A percentile compares a stretch with the other conserved stretches of the same genome.
phyloP scores from a whole-genome alignment of 176 grass and related monocot genomes.

The Cocos nucifera region DNA sequence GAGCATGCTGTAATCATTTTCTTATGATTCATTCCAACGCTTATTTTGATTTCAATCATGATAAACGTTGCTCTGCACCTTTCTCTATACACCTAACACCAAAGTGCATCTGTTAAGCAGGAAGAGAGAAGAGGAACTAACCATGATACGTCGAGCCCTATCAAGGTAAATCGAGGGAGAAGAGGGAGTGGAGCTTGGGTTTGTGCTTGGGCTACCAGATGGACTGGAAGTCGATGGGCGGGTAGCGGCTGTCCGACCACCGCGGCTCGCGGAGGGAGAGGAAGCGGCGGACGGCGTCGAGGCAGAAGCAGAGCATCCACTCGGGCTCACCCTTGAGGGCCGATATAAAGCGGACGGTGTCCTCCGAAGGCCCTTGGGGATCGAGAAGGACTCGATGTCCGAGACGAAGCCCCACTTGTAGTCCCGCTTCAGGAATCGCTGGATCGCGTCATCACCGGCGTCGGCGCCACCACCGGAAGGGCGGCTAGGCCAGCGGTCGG shows the following conservation, averaged over 20 bases:
- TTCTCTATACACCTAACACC: too few relatives aligned
- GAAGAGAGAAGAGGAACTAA: too few relatives aligned
- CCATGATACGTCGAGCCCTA: too few relatives aligned
- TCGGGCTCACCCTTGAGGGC: constrained; percentile 67
- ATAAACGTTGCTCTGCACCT: too few relatives aligned
- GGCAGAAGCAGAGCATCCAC: constrained; percentile 87
- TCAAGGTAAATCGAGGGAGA: too few relatives aligned
- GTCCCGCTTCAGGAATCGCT: constrained; percentile 69
- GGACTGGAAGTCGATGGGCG: constrained; percentile 66
- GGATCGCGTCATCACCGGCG: constrained; percentile 56
- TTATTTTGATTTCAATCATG: too few relatives aligned
- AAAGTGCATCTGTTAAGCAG: too few relatives aligned
- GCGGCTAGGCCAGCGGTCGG: too few relatives aligned
- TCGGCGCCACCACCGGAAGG: not conserved
- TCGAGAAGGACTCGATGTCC: constrained; percentile 85
- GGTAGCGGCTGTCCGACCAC: constrained; percentile 74
- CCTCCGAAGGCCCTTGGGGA: constrained; percentile 96
- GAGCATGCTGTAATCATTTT: too few relatives aligned
- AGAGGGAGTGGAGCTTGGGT: constrained; percentile 69
- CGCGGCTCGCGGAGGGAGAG: constrained; percentile 24
- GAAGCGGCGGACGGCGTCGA: constrained; percentile 62
- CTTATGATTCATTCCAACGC: too few relatives aligned
- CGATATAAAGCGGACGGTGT: too few relatives aligned
- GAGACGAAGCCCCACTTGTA: constrained; percentile 90
- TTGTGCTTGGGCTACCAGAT: constrained; percentile 84